A percentile compares a stretch with the other conserved stretches of the same genome.
phyloP scores from a whole-genome alignment of 257 asterid species.

The Fraxinus americana region DNA sequence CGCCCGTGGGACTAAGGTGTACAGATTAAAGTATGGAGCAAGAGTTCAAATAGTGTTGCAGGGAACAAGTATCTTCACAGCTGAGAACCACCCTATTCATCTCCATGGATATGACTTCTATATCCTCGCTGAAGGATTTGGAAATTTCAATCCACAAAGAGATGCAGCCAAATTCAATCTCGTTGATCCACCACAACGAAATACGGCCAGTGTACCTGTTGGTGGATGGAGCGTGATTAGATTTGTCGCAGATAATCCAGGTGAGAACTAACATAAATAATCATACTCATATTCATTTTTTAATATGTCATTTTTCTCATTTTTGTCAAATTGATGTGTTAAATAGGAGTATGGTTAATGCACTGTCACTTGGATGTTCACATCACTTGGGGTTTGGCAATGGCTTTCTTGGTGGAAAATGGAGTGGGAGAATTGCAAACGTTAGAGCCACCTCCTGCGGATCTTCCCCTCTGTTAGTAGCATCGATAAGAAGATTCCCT shows the following conservation, averaged over 20 bases:
- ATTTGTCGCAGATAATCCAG: too few relatives aligned
- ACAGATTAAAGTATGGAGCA: too few relatives aligned
- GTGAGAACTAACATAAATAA: too few relatives aligned
- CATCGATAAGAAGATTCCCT: background rate
- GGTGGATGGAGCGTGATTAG: too few relatives aligned
- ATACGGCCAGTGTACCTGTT: too few relatives aligned
- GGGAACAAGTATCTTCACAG: constrained; percentile 84
- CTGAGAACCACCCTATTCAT: constrained; percentile 93
- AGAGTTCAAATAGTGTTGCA: constrained; percentile 77
- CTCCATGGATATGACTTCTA: constrained; percentile 92
- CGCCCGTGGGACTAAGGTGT: too few relatives aligned
- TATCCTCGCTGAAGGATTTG: constrained; percentile 83
- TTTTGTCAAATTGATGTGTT: too few relatives aligned
- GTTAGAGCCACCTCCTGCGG: constrained; percentile 65
- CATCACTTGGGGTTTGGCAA: constrained; percentile 63
- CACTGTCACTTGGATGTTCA: too few relatives aligned
- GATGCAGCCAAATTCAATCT: constrained; percentile 72
- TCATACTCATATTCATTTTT: too few relatives aligned
- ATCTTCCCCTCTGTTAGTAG: constrained; percentile 61
- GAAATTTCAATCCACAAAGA: constrained; percentile 61
- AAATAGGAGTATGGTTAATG: too few relatives aligned
- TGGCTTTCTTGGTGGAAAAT: constrained; percentile 71
- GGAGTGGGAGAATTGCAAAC: constrained; percentile 61
- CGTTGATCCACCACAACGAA: too few relatives aligned
- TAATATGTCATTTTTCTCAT: too few relatives aligned